A percentile compares a stretch with the other conserved stretches of the same genome.
phyloP scores from a whole-genome alignment of 768 basidiomycete species.

The Boletellus ananiceps region DNA sequence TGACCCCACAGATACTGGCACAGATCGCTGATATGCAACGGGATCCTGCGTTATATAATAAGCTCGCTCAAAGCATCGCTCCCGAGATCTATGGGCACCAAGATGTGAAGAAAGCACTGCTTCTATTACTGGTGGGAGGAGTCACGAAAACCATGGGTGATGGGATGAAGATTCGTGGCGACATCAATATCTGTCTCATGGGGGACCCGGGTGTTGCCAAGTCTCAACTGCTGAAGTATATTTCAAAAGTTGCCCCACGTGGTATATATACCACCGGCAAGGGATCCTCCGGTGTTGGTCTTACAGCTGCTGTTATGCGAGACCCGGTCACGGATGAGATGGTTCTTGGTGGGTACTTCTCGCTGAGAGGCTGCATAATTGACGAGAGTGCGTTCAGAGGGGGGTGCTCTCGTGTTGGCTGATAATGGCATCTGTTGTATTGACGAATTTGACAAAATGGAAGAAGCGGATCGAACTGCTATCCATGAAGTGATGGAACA shows the following conservation, averaged over 20 bases:
- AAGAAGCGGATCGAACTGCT: slow-evolving; percentile 93
- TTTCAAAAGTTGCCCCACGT: slow-evolving; percentile 95
- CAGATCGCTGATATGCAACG: slow-evolving; percentile 62
- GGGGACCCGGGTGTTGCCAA: slow-evolving; percentile 99
- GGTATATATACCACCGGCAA: slow-evolving; percentile 98
- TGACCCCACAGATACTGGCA: slow-evolving; percentile 76
- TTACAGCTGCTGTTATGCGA: slow-evolving; percentile 98
- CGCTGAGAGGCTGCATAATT: slow-evolving; percentile 1
- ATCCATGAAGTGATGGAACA: slow-evolving; percentile 99
- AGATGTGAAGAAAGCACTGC: slow-evolving; percentile 94
- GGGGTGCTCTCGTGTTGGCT: slow-evolving; percentile 96
- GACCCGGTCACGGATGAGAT: slow-evolving; percentile 99
- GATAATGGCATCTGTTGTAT: slow-evolving; percentile 99
- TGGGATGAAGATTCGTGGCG: slow-evolving; percentile 98
- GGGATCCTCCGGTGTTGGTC: slow-evolving; percentile 96
- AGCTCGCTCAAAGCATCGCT: slow-evolving; percentile 89
- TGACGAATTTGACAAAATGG: slow-evolving; percentile 99
- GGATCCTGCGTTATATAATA: slow-evolving; percentile 81
- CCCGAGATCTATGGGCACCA: slow-evolving; percentile 98
- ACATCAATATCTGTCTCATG: slow-evolving; percentile 97
- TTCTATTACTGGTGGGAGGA: slow-evolving; percentile 90
- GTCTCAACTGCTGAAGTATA: slow-evolving; percentile 95
- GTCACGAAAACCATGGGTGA: slow-evolving; percentile 94
- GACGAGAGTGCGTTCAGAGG: slow-evolving; percentile 56
- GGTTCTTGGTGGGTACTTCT: slow-evolving; percentile 75